Evolutionary conservation across 2,329 filamentous ascomycete species (phyloP), one percentile per base, ranked within the genome.

Genomic region (Phoma sp.): DNA sequence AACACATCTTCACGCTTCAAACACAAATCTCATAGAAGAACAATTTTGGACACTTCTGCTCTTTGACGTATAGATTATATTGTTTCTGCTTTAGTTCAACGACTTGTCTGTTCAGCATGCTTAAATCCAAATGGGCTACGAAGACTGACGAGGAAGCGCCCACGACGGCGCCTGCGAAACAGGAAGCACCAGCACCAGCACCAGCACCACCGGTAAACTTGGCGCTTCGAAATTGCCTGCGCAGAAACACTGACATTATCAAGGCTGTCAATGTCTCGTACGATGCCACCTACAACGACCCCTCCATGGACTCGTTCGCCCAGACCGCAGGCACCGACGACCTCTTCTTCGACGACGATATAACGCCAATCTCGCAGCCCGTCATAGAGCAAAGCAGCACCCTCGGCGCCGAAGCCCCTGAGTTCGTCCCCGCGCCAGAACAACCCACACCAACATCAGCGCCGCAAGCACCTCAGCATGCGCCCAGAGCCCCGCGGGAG

Each of bases 271-370:
- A 57, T 42, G 56, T 60, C 50, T 52, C 67, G 2, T 70, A 70
- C 49, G 69, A 71, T 42, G 62, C 67, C 52, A 52, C 59, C 24
- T 72, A 69, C 45, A 45, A 59, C 55, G 67, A 71, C 55, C 53
- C 66, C n/a, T 61, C 63, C 9, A 61, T 73, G 11, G 78, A 80
- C 49, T 75, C 79, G 24, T 79, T 79, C 42, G 79, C 79, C 62
- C 79, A 80, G 52, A 79, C 80, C 1, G 77, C 79, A n/a, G 74
- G 77, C 35, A 77, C 78, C 37, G 79, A 82, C 55, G 79, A 82
- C 57, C 71, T 81, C 4, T 81, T 81, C 46, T 81, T 81, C 67
- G 79, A 78, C 62, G 79, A 82, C 50, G 79, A 81, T 62, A 80
- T 81, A 58, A 79, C 73, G 7, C 79, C 79, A 9, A 72, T 79